Evolutionary conservation across 2,329 filamentous ascomycete species (phyloP), one percentile per base, ranked within the genome.

Genomic region (Epichloe sp.): DNA sequence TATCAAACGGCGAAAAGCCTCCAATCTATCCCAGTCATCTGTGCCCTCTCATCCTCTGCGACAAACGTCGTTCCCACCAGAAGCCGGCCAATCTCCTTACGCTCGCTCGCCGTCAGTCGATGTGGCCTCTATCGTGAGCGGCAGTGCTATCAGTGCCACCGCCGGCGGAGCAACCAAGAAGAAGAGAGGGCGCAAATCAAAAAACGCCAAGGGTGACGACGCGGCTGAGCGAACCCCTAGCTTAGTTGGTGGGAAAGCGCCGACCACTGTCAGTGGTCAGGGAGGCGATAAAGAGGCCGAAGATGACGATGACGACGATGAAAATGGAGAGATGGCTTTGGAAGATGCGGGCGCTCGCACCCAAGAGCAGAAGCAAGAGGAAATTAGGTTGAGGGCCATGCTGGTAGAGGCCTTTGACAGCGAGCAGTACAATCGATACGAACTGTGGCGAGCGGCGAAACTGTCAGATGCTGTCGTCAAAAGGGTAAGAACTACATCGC

Each of bases 61-160:
- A 40, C 85, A 89, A 61, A 90, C 88, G 4, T 88, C 86, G 0
- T 93, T 89, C 62, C 85, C 86, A 0, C 85, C 86, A 26, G 83
- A 79, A 50, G 52, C 10, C 35, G 67, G 66, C 36, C 66, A 72
- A 21, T 80, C 78, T 2, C 74, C 78, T 0, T 76, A 75, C 41
- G 73, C 73, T 17, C 78, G 83, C 15, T 86, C 83, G 0, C 84
- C 84, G 0, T 85, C 80, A 2, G 71, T 82, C 48, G 83, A 86
- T 52, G 74, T 69, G 8, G 70, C 72, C 51, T 82, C 77, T 38
- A 70, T 80, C 44, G 76, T 82, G 15, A 80, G 80, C 55, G 82
- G 80, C 35, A 82, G 79, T 47, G 77, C 76, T 45, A 74, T 76
- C 55, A 77, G 75, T 63, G 67, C 61, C 3, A 64, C 65, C 11